phyloP scores from a whole-genome alignment of 768 basidiomycete species.

The Podaxis sp. region DNA sequence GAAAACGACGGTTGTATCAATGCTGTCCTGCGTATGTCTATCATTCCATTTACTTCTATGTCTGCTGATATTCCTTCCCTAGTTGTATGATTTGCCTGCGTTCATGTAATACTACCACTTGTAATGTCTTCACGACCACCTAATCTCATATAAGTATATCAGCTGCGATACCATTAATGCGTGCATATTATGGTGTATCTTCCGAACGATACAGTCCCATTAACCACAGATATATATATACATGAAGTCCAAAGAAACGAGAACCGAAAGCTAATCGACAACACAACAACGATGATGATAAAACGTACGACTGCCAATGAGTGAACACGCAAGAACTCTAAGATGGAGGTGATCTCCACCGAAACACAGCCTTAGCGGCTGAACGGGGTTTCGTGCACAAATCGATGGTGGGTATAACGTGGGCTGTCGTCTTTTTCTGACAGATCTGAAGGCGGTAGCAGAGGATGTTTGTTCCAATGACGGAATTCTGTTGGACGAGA shows the following conservation, averaged over 20 bases:
- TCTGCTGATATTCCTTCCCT: conserved; percentile 11
- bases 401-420: conserved; percentile 11
- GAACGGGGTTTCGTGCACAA: neutral
- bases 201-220: neutral
- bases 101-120: conserved; percentile 14
- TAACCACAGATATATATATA: neutral
- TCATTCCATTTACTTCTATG: conserved; percentile 17
- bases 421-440: neutral
- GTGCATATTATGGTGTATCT: neutral
- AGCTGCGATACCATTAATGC: neutral
- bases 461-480: neutral
- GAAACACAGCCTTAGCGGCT: neutral
- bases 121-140: neutral
- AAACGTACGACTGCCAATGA: neutral
- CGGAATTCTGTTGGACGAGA: neutral
- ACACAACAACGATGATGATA: too few species aligned
- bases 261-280: too few species aligned
- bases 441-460: neutral
- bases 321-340: neutral
- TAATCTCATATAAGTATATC: neutral
- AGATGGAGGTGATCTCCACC: neutral
- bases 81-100: conserved; percentile 28
- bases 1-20: conserved; percentile 98
- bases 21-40: conserved; percentile 79
- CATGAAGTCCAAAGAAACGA: neutral